Evolutionary conservation across 2,329 filamentous ascomycete genomes (phyloP), one percentile per base, ranked within the genome.

Genomic region (Xylariales sp.): DNA sequence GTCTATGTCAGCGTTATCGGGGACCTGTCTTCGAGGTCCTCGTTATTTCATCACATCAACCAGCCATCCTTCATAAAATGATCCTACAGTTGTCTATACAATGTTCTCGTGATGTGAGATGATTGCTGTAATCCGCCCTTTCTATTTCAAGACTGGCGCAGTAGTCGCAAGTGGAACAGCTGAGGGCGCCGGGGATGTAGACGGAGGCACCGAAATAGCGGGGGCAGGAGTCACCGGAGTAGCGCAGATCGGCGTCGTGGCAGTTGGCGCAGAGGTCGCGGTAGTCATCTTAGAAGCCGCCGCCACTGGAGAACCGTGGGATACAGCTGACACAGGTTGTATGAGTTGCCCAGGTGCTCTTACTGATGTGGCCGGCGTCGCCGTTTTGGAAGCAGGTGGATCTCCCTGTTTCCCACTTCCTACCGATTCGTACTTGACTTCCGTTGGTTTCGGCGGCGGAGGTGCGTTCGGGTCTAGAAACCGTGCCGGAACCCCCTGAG

Each of bases 401-500:
- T n/a, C n/a, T n/a, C n/a, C n/a, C n/a, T n/a, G n/a, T n/a, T n/a
- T n/a, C n/a, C n/a, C n/a, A n/a, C n/a, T n/a, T n/a, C n/a, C n/a
- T n/a, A n/a, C n/a, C n/a, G 46, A 29, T 33, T 24, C 33, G 32
- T 51, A 43, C 3, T 40, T 22, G 25, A 40, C n/a, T 16, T 45
- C 40, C 4, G 21, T 27, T 34, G 51, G 47, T 49, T 55, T 52
- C 4, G 50, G 43, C 25, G 56, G 57, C 9, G 47, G 50, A 4
- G 57, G 58, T 5, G 58, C 57, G 38, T 58, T 48, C 6, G 68
- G 67, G 37, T 71, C 61, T 29, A 73, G 46, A 58, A 95, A 97
- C 38, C 88, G 77, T 44, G 80, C 81, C 1, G 89, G 91, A 18
- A 95, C 90, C 5, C 89, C 90, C 28, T 72, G 73, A 7, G 86